Base-by-base conservation (phyloP, 2,329 filamentous ascomycete species). In the Alternaria ventricosa region DNA sequence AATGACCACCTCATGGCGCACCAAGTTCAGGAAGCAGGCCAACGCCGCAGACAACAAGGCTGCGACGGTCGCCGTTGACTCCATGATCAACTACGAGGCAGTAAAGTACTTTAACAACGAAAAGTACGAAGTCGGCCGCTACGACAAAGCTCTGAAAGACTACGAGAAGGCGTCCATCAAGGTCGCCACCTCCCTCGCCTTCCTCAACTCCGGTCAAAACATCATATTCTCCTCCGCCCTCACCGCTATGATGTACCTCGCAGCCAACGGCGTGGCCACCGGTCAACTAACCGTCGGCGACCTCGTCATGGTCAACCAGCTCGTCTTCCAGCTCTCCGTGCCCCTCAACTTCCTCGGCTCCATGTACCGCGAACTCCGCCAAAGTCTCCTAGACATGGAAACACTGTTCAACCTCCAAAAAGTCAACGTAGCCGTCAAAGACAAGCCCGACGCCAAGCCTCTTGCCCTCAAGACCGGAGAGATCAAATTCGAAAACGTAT, bases 51-150 rank as follows among this genome's bases (percentile, higher is more conserved):
- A 99, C 73, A 99, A 98, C 81, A 93, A 90, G 77, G 96, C 93
- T 0, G 96, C 95, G 1, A 98, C 95, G 0, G 93, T 98, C 8
- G 95, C 95, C 0, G 94, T 98, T 2, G 96, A 99, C 82, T 97
- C 94, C 1, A 84, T 99, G 55, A 97, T 99, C 84, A 99, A 99
- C 83, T 99, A 97, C 76, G 96, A 99, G 81, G 95, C 96, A 13
- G 96, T 99, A 77, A 99, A 99, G 76, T 97, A 98, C 83, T 99
- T 98, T 84, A 99, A 99, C 84, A 99, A 99, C 75, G 96, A 99
- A 77, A 93, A 92, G 69, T 98, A 94, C 70, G 96, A 99, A 82
- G 93, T 97, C 46, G 87, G 88, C 30, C 89, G 96, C 45, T 99
- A 99, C 79, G 94, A 98, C 80, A 88, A 90, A 72, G 94, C 96